Conservation (phyloP, 1,284 basidiomycete species). For the Marasmius oreades region DNA sequence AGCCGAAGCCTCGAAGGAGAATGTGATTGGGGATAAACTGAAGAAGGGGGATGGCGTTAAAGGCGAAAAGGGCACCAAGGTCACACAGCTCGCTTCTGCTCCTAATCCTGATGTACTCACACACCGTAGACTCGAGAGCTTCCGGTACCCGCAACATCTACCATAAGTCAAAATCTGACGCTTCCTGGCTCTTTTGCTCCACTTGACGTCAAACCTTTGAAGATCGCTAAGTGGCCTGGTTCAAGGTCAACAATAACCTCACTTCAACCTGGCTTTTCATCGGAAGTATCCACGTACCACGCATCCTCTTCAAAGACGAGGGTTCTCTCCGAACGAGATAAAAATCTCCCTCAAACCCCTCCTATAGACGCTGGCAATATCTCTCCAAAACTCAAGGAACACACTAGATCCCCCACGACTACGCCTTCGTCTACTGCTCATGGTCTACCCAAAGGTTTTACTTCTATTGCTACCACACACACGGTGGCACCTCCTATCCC, state of each 20-base stretch:
- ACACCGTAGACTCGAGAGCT: not conserved
- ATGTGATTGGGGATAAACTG: not conserved
- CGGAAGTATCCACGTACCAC: not conserved
- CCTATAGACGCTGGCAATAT: too few species aligned
- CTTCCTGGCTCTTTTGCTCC: not conserved
- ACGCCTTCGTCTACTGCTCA: not conserved
- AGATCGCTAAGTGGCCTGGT: not conserved
- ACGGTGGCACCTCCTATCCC: not conserved
- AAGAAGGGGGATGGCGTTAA: not conserved
- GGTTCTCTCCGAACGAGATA: not conserved
- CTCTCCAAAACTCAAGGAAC: not conserved
- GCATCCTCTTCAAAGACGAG: not conserved
- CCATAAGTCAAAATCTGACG: too few species aligned
- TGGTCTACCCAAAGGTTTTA: not conserved
- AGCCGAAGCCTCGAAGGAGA: slow-evolving; percentile 35
- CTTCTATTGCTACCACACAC: not conserved
- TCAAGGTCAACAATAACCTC: not conserved
- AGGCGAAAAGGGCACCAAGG: not conserved
- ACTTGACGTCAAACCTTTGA: not conserved
- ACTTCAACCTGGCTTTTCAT: not conserved
- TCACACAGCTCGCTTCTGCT: not conserved
- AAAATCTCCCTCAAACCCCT: not conserved
- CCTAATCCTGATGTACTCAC: not conserved
- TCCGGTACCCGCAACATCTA: too few species aligned
- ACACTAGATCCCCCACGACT: not conserved